phyloP scores from a whole-genome alignment of 306 rosid genomes.

The Heteromeles arbutifolia region DNA sequence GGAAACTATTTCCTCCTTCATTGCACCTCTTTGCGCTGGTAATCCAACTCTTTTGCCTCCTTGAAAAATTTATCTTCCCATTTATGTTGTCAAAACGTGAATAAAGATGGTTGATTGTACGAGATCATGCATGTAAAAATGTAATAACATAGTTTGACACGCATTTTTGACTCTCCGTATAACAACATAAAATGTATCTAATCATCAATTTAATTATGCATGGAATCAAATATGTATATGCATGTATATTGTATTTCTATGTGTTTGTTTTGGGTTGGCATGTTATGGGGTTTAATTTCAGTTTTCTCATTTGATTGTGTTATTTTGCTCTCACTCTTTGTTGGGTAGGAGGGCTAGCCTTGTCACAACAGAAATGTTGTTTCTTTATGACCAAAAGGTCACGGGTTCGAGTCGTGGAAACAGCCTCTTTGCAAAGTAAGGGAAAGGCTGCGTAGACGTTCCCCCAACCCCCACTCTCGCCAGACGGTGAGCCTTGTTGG shows the following conservation, averaged over 20 bases:
- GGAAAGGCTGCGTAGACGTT: too few relatives aligned
- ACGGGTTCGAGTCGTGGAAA: too few relatives aligned
- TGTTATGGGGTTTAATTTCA: not conserved
- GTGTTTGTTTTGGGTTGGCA: not conserved
- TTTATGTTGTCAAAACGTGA: not conserved
- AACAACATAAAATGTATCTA: not conserved
- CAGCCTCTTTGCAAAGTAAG: too few relatives aligned
- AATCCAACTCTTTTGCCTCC: not conserved
- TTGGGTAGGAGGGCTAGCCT: too few relatives aligned
- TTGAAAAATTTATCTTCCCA: not conserved
- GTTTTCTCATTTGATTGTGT: too few relatives aligned
- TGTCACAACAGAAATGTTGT: too few relatives aligned
- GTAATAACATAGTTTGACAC: too few relatives aligned
- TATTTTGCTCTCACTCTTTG: too few relatives aligned
- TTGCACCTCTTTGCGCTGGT: not conserved
- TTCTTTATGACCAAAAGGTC: too few relatives aligned
- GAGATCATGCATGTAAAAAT: not conserved
- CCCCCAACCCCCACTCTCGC: too few relatives aligned
- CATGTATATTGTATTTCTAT: not conserved
- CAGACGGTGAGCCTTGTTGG: too few relatives aligned
- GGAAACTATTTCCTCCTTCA: not conserved
- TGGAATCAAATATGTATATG: not conserved
- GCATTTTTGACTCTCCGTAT: not conserved
- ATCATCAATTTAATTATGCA: not conserved
- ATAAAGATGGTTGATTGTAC: not conserved